Evolutionary conservation across 225 moss, liverwort and hornwort genomes (phyloP), one percentile per base, ranked within the genome.

Genomic region (Antitrichia curtipendula): DNA sequence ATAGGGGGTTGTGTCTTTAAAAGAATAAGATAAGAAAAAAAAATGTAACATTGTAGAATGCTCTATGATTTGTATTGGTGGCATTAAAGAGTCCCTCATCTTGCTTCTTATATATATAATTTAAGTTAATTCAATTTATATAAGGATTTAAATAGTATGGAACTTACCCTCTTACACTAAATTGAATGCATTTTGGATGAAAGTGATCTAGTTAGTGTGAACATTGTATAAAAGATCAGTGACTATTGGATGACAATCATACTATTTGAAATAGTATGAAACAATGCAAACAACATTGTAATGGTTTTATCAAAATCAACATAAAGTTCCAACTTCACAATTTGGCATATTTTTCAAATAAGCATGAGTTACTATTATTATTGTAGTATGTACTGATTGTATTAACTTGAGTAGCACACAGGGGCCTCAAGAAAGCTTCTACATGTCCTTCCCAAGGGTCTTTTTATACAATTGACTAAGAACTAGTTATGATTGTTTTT

Each of bases 401-500:
- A 50, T 12, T 31, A 32, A 21, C 7, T 73, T 73, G 10, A 73
- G 0, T 73, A 49, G 17, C 2, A 47, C 29, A 29, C 1, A 0
- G 0, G 2, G 7, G 43, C 72, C 3, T 45, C 0, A 8, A 0
- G 1, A 47, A 72, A 47, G 31, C 12, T 73, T 31, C 19, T 73
- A 47, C 0, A 0, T 0, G 15, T 17, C 29, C 1, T 45, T 17
- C 1, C 2, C 17, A 19, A 1, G 0, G 18, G 3, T 10, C 1
- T 31, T 0, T 47, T 47, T 47, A 31, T 0, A 47, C 11, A 73
- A 47, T 11, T 29, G 2, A 10, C 47, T 4, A 18, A 18, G 7
- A n/a, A n/a, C n/a, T n/a, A n/a, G n/a, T n/a, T n/a, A n/a, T n/a
- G n/a, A n/a, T n/a, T n/a, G n/a, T n/a, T 36, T 64, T 64, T 36